Conservation (phyloP, 2,329 filamentous ascomycete genomes). For the Whalleya microplaca region DNA sequence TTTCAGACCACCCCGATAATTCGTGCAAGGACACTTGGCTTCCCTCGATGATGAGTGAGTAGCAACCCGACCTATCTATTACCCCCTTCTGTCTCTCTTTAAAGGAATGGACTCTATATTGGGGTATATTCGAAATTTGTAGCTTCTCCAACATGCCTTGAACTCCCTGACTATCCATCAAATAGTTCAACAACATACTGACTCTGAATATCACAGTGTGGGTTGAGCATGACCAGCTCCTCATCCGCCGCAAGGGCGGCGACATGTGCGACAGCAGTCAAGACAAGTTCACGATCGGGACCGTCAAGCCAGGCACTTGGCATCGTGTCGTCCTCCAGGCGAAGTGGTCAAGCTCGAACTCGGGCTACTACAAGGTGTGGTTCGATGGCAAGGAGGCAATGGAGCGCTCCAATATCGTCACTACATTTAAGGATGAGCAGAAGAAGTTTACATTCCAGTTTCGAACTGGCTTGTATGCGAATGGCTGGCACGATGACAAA, state of each 20-base stretch:
- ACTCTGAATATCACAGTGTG: conserved; percentile 36
- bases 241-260: conserved; percentile 39
- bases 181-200: conserved; percentile 7
- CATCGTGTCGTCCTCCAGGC: conserved; percentile 39
- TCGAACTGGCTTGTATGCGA: conserved; percentile 42
- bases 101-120: too few relatives aligned
- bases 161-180: too few relatives aligned
- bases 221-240: conserved; percentile 34
- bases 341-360: conserved; percentile 37
- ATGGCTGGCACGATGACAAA: conserved; percentile 41
- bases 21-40: conserved; percentile 39
- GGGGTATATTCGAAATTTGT: too few relatives aligned
- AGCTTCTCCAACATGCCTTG: too few relatives aligned
- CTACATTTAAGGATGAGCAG: conserved; percentile 37
- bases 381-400: conserved; percentile 38
- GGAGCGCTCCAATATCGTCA: conserved; percentile 33
- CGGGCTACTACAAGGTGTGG: conserved; percentile 41
- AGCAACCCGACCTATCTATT: not conserved
- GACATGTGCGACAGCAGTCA: conserved; percentile 30
- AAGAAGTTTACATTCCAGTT: conserved; percentile 37
- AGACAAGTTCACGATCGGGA: conserved; percentile 32
- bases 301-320: conserved; percentile 38
- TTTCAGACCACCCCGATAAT: conserved; percentile 30
- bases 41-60: conserved; percentile 27
- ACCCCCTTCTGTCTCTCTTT: too few relatives aligned